Evolutionary conservation across 2,329 filamentous ascomycete species (phyloP).

Genomic region (Bisporella sp.): DNA sequence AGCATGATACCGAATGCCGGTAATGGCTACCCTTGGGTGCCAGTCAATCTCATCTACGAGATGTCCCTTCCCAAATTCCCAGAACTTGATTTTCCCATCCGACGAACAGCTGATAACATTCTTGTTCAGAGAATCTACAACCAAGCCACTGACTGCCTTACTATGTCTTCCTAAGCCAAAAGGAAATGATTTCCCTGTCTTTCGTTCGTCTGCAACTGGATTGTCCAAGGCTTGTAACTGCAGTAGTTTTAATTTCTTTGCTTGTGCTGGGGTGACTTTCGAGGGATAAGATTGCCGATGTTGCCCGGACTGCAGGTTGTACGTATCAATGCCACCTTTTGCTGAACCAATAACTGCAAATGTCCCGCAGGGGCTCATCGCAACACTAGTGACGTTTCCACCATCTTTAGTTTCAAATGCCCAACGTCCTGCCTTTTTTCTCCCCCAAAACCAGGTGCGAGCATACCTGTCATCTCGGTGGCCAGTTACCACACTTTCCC

Average conservation of each 20-base stretch:
- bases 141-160: slow-evolving; percentile 75
- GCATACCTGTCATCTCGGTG: slow-evolving; percentile 80
- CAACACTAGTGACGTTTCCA: slow-evolving; percentile 76
- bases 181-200: slow-evolving; percentile 17
- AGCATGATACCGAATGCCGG: slow-evolving; percentile 71
- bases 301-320: slow-evolving; percentile 88
- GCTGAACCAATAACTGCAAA: slow-evolving; percentile 87
- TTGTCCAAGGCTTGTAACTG: slow-evolving; percentile 37
- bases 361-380: slow-evolving; percentile 85
- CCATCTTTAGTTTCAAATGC: slow-evolving; percentile 81
- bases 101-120: slow-evolving; percentile 77
- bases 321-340: slow-evolving; percentile 83
- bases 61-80: slow-evolving; percentile 84
- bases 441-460: slow-evolving; percentile 97
- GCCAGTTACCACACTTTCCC: slow-evolving; percentile 94
- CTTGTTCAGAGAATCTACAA: slow-evolving; percentile 85
- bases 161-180: slow-evolving; percentile 64
- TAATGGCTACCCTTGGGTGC: slow-evolving; percentile 70
- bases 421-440: slow-evolving; percentile 89
- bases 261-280: slow-evolving; percentile 68
- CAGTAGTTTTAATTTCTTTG: slow-evolving; percentile 64
- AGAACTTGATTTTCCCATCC: slow-evolving; percentile 95
- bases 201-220: slow-evolving; percentile 12
- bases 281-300: slow-evolving; percentile 86
- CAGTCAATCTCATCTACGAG: slow-evolving; percentile 78